These are phyloP conservation scores for Boletus sp. DNA, from an alignment of 768 basidiomycete species.

Conservation along the genomic window DNA sequence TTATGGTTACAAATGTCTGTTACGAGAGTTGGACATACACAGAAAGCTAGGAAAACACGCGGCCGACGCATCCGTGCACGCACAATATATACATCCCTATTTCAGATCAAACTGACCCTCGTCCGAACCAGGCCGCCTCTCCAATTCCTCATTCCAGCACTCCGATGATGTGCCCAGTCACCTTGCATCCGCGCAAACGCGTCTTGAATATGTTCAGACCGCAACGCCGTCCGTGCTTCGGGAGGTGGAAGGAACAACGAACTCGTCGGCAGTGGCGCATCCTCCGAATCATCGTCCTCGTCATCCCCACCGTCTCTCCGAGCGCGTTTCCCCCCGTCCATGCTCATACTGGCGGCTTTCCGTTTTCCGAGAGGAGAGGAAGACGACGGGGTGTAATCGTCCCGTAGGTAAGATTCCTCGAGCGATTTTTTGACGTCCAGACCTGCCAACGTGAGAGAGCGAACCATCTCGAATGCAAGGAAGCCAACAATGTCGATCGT, in stretches of 20 bases:
- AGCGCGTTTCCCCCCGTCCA: conserved; percentile 43
- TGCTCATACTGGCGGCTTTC: conserved; percentile 49
- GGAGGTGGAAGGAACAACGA: conserved; percentile 79
- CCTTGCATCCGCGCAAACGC: conserved; percentile 89
- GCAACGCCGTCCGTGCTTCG: conserved; percentile 72
- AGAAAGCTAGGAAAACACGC: neutral
- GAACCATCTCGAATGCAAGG: conserved; percentile 95
- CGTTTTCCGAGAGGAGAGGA: conserved; percentile 68
- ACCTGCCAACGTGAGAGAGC: conserved; percentile 86
- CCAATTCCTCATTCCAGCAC: conserved; percentile 88
- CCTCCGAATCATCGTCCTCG: conserved; percentile 55
- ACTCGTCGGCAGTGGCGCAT: conserved; percentile 63
- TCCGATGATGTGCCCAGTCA: conserved; percentile 76
- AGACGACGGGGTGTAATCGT: conserved; percentile 47
- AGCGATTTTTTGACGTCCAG: conserved; percentile 78
- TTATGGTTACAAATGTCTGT: conserved; percentile 3
- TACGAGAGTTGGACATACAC: neutral
- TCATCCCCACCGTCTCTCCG: conserved; percentile 50
- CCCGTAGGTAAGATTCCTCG: conserved; percentile 66
- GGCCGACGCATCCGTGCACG: neutral
- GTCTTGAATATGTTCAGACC: conserved; percentile 86
- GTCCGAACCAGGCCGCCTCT: conserved; percentile 80
- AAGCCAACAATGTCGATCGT: conserved; percentile 97
- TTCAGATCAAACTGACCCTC: conserved; percentile 69
- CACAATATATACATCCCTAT: neutral